Evolutionary conservation across 148 eudicot species (phyloP), one percentile per base, ranked within the genome.

Genomic region (Talinum fruticosum): DNA sequence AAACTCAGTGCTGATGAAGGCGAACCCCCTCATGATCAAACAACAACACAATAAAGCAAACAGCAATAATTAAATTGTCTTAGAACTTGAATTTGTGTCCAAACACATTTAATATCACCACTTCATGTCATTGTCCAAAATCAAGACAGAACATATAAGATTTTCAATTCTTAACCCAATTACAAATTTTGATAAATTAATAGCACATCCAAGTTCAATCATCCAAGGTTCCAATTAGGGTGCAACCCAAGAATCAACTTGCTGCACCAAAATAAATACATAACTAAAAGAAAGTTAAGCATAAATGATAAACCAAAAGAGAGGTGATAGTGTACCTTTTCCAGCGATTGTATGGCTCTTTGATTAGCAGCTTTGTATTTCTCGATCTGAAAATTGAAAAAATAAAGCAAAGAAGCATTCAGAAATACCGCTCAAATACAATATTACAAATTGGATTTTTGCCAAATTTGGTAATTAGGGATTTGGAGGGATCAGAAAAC

Each of bases 281-380:
- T 4, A 66, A 33, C 0, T n/a, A 66, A 34, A n/a, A 10, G 26
- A 26, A 13, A 0, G n/a, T 64, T 12, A 34, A 72, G 23, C 45
- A 36, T n/a, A 30, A 33, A 34, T 0, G 72, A 1, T 23, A 67
- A 8, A 64, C 0, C 34, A 28, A 53, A 21, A 36, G 12, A 49
- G 66, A 41, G 23, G 23, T 28, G 26, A 0, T 23, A 32, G 15
- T 14, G 54, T 89, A 95, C 98, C 96, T 85, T 89, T 76, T 92
- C 95, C 61, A 95, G 79, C 4, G 88, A 84, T 78, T 92, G 94
- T 33, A 76, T 88, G 21, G 98, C 97, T 79, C 96, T 86, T 72
- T 89, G 89, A 81, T 95, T 95, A 69, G 92, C 89, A 78, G 86
- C 90, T 87, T 86, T 91, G 85, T 89, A 89, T 73, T 90, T 95